phyloP scores from a whole-genome alignment of 768 basidiomycete species.

The Sporobolomyces roseus region DNA sequence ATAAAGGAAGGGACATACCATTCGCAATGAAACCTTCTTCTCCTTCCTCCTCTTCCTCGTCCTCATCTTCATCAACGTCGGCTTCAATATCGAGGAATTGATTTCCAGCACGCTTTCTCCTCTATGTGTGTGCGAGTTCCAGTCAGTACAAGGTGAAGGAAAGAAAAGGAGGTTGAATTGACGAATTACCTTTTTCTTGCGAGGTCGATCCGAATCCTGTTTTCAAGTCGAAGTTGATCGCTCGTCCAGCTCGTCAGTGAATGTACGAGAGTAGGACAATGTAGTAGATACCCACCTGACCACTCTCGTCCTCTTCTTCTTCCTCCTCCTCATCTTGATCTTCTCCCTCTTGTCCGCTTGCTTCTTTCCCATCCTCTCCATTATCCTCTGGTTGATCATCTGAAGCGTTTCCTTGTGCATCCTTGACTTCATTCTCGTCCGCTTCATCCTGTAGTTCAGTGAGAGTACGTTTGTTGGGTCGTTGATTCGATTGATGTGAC shows the following conservation, averaged over 20 bases:
- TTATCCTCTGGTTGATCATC: constrained; percentile 38
- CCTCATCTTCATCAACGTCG: constrained; percentile 93
- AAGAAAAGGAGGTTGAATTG: background rate
- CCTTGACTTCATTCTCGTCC: constrained; percentile 43
- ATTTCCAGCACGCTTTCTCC: constrained; percentile 61
- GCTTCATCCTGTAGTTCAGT: constrained; percentile 35
- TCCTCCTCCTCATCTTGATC: constrained; percentile 51
- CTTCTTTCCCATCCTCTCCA: constrained; percentile 49
- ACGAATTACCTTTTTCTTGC: constrained; percentile 37
- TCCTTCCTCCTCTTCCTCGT: constrained; percentile 76
- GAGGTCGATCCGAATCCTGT: constrained; percentile 29
- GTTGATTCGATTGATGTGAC: constrained; percentile 13
- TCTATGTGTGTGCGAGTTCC: constrained; percentile 45
- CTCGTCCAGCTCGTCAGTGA: too few relatives aligned
- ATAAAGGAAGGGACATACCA: constrained; percentile 14
- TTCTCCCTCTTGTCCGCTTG: constrained; percentile 16
- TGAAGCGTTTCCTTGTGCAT: constrained; percentile 34
- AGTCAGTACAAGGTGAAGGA: background rate
- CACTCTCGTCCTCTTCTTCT: constrained; percentile 47
- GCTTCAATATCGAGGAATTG: constrained; percentile 95
- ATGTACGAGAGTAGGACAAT: too few relatives aligned
- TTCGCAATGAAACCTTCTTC: constrained; percentile 51
- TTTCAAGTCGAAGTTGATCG: background rate
- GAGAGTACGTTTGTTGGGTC: constrained; percentile 13
- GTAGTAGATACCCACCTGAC: constrained; percentile 31